Base-by-base conservation (phyloP, 2,329 filamentous ascomycete genomes). In the Knufia fluminis region DNA sequence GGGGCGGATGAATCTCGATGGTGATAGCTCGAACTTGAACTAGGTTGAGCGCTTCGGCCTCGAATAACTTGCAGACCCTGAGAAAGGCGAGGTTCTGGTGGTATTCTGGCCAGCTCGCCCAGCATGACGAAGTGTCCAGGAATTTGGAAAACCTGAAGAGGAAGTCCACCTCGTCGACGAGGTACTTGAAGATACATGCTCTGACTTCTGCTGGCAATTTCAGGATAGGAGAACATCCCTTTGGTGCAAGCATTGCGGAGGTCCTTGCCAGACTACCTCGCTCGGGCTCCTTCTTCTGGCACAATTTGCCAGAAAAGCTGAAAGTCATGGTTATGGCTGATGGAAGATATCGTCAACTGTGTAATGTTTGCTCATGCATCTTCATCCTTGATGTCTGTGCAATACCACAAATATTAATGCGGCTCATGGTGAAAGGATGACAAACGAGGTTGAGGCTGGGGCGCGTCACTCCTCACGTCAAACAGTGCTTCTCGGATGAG, bases 81-180 rank as follows among this genome's bases (percentile, higher is more conserved):
- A 48, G 35, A 48, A 48, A 48, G 16, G 45, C 26, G 4, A 48
- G 31, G 10, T 48, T 48, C 35, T 48, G 24, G 35, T 40, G 33
- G 17, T 39, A 45, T 14, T 45, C 45, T 14, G 33, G 45, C 45
- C 45, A 48, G 16, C 33, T 38, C 8, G 35, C 33, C 32, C 35
- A 39, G 33, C 45, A 48, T 6, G 45, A 39, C 12, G 45, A 39
- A 12, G 33, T 28, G 26, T 39, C 26, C 8, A 48, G 40, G 4
- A 7, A 10, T 40, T 48, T 40, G 23, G 33, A 48, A 19, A 39
- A 48, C 22, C 24, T 48, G 45, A 48, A 48, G 12, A 22, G 39
- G 9, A 48, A 35, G 22, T 40, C 33, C 7, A 48, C 45, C 2
- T 48, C 45, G 20, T 48, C 45, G 16, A 48, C 4, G 22, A 48